Conservation (phyloP, 1,139 yeast genomes). For the Yamadazyma trypodendri region DNA sequence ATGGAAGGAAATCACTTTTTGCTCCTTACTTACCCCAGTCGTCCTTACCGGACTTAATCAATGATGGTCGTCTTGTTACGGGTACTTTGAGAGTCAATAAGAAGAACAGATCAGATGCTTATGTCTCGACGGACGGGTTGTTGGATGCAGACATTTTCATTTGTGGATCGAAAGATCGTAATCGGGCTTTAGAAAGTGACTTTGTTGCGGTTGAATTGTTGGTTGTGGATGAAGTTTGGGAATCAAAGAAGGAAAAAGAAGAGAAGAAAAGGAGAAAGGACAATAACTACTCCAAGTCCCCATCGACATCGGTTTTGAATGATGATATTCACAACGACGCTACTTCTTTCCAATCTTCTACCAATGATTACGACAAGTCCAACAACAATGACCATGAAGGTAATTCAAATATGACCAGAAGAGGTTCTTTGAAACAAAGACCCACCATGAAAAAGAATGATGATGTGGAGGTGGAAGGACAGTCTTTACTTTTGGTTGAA, state of each 20-base stretch:
- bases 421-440: constrained; percentile 90
- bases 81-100: constrained; percentile 93
- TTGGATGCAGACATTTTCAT: constrained; percentile 95
- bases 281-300: constrained; percentile 37
- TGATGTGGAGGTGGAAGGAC: constrained; percentile 98
- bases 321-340: constrained; percentile 75
- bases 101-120: constrained; percentile 95
- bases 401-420: constrained; percentile 62
- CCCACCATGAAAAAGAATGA: constrained; percentile 98
- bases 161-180: constrained; percentile 98
- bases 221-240: constrained; percentile 98
- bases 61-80: constrained; percentile 88
- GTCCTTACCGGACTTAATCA: constrained; percentile 81
- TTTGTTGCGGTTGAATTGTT: constrained; percentile 91
- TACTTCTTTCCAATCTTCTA: constrained; percentile 43
- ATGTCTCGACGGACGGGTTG: constrained; percentile 93
- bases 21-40: constrained; percentile 96
- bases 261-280: constrained; percentile 95
- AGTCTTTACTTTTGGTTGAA: constrained; percentile 82
- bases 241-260: constrained; percentile 91
- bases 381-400: constrained; percentile 19
- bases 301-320: constrained; percentile 37
- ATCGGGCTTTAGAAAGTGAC: constrained; percentile 96
- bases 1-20: constrained; percentile 78
- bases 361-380: constrained; percentile 17